phyloP scores from a whole-genome alignment of 2,329 filamentous ascomycete genomes.

The Colletotrichum sp. region DNA sequence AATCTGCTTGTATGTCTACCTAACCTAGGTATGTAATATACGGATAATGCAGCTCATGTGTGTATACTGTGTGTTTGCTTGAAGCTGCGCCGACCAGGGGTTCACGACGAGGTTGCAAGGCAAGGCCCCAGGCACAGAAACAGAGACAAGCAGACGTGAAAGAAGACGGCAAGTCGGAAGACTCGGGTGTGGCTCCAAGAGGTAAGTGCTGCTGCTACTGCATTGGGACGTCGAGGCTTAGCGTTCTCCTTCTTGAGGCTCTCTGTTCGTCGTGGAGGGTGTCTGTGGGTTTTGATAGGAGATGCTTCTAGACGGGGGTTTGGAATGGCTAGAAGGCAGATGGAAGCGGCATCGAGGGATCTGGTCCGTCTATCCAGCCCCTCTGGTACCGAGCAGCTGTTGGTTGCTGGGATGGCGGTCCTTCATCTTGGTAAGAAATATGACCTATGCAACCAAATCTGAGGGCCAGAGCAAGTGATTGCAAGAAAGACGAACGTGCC shows the following conservation, averaged over 20 bases:
- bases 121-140: neutral
- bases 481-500: neutral
- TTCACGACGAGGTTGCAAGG: neutral
- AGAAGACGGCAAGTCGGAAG: neutral
- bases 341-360: slow-evolving; percentile 1
- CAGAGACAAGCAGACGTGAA: neutral
- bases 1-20: neutral
- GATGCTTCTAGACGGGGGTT: neutral
- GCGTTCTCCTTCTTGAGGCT: slow-evolving; percentile 7
- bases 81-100: neutral
- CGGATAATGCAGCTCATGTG: neutral
- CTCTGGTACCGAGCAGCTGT: neutral
- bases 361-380: neutral
- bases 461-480: neutral
- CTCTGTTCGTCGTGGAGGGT: neutral
- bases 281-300: neutral
- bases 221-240: neutral
- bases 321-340: neutral
- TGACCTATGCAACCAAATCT: neutral
- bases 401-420: neutral
- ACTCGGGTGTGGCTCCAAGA: slow-evolving; percentile 1
- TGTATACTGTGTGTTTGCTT: neutral
- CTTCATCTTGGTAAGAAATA: neutral
- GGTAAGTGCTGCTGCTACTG: neutral
- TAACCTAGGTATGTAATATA: neutral